Percentiles rank a stretch among this genome's conserved stretches.
Conservation (phyloP, 768 basidiomycete genomes). For the Mycena epipterygia region DNA sequence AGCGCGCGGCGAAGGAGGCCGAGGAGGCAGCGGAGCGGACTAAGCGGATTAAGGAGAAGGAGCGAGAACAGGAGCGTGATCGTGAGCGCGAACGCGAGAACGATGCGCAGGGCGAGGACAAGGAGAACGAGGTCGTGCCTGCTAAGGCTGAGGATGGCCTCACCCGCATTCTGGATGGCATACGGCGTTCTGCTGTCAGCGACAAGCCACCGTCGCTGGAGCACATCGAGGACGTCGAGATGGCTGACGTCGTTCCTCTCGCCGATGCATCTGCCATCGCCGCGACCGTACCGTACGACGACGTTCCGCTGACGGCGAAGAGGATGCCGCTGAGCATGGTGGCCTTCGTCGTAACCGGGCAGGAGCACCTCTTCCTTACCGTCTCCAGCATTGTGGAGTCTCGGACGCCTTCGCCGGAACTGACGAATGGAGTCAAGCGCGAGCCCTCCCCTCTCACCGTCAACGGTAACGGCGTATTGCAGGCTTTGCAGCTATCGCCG, state of each 20-base stretch:
- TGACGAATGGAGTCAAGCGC: background rate
- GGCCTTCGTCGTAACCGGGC: background rate
- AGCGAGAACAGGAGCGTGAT: conserved; percentile 11
- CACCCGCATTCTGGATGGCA: conserved; percentile 8
- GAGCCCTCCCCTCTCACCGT: background rate
- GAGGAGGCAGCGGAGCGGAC: conserved; percentile 1
- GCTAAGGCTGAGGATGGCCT: conserved; percentile 16
- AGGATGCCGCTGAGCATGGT: conserved; percentile 5
- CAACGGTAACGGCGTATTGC: too few relatives aligned
- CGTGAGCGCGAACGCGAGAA: conserved; percentile 6
- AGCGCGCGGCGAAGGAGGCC: conserved; percentile 4
- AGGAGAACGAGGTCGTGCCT: conserved; percentile 27
- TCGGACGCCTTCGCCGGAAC: background rate
- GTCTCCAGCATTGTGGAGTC: background rate
- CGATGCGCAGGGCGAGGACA: conserved; percentile 16
- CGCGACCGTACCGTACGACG: background rate
- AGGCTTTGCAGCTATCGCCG: too few relatives aligned
- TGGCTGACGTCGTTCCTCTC: background rate
- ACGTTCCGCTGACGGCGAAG: background rate
- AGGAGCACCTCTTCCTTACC: background rate
- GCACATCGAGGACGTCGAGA: conserved; percentile 11
- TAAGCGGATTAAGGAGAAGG: conserved; percentile 1
- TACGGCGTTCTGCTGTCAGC: conserved; percentile 18
- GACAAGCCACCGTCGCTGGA: conserved; percentile 17
- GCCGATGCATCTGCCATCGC: background rate